These are phyloP conservation scores for Steccherinum ochraceum DNA, from an alignment of 768 basidiomycete species.

Conservation along the genomic window DNA sequence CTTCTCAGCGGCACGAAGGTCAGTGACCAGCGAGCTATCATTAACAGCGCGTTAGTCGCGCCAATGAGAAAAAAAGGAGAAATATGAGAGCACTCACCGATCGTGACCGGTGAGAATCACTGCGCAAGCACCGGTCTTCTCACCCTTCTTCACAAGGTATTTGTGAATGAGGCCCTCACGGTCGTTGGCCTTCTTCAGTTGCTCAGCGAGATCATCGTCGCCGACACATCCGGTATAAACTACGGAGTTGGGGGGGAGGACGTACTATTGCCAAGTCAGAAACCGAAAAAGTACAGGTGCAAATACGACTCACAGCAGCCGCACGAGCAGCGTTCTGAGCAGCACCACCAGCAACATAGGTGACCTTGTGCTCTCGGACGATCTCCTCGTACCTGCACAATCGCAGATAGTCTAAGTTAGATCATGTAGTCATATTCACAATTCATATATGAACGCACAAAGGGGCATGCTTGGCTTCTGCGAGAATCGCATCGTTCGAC, in stretches of 20 bases:
- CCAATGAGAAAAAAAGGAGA: too few species aligned
- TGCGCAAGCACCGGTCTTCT: slow-evolving; percentile 94
- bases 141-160: slow-evolving; percentile 82
- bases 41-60: not conserved
- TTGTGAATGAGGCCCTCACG: slow-evolving; percentile 85
- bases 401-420: not conserved
- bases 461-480: slow-evolving; percentile 79
- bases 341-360: slow-evolving; percentile 95
- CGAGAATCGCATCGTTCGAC: slow-evolving; percentile 94
- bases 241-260: slow-evolving; percentile 81
- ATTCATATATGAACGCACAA: slow-evolving; percentile 48
- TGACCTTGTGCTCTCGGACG: slow-evolving; percentile 64
- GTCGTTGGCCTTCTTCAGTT: slow-evolving; percentile 84
- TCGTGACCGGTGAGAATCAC: slow-evolving; percentile 92
- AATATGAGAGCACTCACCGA: slow-evolving; percentile 51
- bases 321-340: slow-evolving; percentile 95
- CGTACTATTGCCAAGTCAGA: slow-evolving; percentile 51
- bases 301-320: slow-evolving; percentile 68
- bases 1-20: slow-evolving; percentile 83
- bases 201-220: slow-evolving; percentile 84
- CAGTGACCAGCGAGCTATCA: slow-evolving; percentile 87
- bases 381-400: slow-evolving; percentile 79
- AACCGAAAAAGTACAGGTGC: not conserved
- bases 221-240: slow-evolving; percentile 95
- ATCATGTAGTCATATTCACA: not conserved